Base-by-base conservation (phyloP, 1,139 yeast species). In the Lodderomyces orthopsilosis region DNA sequence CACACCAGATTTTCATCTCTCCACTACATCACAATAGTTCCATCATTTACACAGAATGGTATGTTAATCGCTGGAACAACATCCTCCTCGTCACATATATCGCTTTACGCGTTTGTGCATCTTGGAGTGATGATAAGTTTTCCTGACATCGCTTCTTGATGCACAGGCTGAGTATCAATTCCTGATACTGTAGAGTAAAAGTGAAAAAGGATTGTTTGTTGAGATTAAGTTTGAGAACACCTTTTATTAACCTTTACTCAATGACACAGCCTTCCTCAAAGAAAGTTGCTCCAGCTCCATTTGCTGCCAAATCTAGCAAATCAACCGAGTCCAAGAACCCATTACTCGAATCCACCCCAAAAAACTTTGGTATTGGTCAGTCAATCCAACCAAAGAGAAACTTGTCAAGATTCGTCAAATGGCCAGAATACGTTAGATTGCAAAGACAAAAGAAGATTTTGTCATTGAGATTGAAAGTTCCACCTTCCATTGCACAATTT, bases 401-500 rank as follows among this genome's bases (percentile, higher is more conserved):
- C 87, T 83, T 91, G 66, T 77, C 94, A 56, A 88, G 97, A 76
- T 90, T 86, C 71, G 97, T 91, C 67, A 91, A 86, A 77, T 91
- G 98, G 97, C 98, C 98, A 70, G 94, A 85, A 75, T 90, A 90
- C 73, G 95, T 91, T 61, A 89, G 95, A 79, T 79, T 68, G 54
- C 68, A 63, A 59, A 89, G 98, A 83, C 98, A 93, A 80, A 91
- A 84, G 87, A 91, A 91, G 81, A 86, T 91, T 66, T 81, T 91
- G 71, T 79, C 85, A 62, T 72, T 90, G 74, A 90, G 98, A 84
- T 83, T 91, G 69, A 91, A 91, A 85, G 98, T 91, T 66, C 98
- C 98, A 58, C 98, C 98, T 65, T 86, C 98, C 56, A 84, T 91
- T 68, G 81, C 98, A 57, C 98, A 93, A 78, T 93, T 91, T 84